Evolutionary conservation across 2,329 filamentous ascomycete genomes (phyloP), one percentile per base, ranked within the genome.

Genomic region (Microsporum audouinii): DNA sequence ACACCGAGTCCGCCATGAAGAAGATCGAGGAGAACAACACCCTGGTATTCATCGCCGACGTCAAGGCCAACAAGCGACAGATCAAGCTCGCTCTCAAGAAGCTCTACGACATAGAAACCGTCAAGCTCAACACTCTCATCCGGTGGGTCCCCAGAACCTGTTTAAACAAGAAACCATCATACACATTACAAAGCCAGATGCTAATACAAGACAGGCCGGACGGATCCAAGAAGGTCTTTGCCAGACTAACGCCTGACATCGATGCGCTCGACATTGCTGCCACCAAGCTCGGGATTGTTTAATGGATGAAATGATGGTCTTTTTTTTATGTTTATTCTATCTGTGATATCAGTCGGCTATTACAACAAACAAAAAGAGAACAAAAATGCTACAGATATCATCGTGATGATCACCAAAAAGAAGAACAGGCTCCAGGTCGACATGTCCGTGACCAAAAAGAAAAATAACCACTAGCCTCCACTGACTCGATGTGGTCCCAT

Each of bases 1-100:
- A 99, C 88, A 99, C 94, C 65, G 94, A 99, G 88, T 94, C 88
- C 75, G 94, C 95, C 75, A 97, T 99, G 92, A 99, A 99, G 90
- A 96, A 96, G 88, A 96, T 99, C 72, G 94, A 99, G 85, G 94
- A 99, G 88, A 91, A 99, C 87, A 99, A 99, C 86, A 99, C 94
- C 70, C 86, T 99, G 59, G 90, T 95, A 76, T 96, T 96, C 85
- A 95, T 96, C 71, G 90, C 95, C 75, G 88, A 96, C 71, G 82
- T 92, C 79, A 95, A 95, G 88, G 87, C 92, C 79, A 99, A 99
- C 87, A 99, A 99, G 89, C 87, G 91, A 77, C 94, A 99, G 84
- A 99, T 99, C 83, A 96, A 96, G 86, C 83, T 86, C 73, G 89
- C 92, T 66, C 83, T 99, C 70, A 99, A 97, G 91, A 96, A 94